Percentiles rank a stretch among this genome's conserved stretches.
These are phyloP conservation scores for Serpula lacrymans DNA, from an alignment of 768 basidiomycete genomes.

Conservation along the genomic window DNA sequence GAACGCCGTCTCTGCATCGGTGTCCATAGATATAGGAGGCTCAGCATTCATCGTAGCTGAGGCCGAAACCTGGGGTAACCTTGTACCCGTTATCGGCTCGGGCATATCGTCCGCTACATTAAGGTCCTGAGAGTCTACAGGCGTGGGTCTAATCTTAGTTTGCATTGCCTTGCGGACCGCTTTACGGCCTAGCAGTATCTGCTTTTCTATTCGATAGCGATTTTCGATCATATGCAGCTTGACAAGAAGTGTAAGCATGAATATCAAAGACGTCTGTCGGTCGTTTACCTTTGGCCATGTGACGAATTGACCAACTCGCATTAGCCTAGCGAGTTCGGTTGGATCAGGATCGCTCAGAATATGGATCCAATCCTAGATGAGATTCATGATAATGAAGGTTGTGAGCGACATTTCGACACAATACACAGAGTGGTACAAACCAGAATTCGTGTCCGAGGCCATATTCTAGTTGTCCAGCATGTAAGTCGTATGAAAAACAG, in stretches of 20 bases:
- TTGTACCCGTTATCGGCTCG: conserved; percentile 21
- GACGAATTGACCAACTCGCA: conserved; percentile 80
- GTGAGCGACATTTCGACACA: conserved; percentile 4
- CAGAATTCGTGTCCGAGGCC: conserved; percentile 78
- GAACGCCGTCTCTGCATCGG: conserved; percentile 76
- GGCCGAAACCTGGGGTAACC: conserved; percentile 8
- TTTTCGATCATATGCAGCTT: conserved; percentile 95
- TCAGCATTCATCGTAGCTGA: conserved; percentile 44
- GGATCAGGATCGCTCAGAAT: conserved; percentile 84
- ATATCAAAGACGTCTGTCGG: conserved; percentile 9
- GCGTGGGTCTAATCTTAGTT: conserved; percentile 20
- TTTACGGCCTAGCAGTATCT: conserved; percentile 77
- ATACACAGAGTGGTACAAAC: conserved; percentile 33
- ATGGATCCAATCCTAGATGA: conserved; percentile 70
- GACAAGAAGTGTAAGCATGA: not conserved
- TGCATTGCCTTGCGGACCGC: conserved; percentile 58
- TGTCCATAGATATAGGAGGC: conserved; percentile 67
- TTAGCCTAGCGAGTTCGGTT: conserved; percentile 79
- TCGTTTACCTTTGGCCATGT: conserved; percentile 91
- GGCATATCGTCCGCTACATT: conserved; percentile 17
- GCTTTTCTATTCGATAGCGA: conserved; percentile 77
- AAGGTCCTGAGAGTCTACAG: conserved; percentile 19
- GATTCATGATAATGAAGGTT: conserved; percentile 2
- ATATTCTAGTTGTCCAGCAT: conserved; percentile 52
- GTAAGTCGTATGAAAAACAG: conserved; percentile 17